These are phyloP conservation scores for Wickerhamomyces strasburgensis DNA, from an alignment of 805 yeast genomes.

Conservation along the genomic window DNA sequence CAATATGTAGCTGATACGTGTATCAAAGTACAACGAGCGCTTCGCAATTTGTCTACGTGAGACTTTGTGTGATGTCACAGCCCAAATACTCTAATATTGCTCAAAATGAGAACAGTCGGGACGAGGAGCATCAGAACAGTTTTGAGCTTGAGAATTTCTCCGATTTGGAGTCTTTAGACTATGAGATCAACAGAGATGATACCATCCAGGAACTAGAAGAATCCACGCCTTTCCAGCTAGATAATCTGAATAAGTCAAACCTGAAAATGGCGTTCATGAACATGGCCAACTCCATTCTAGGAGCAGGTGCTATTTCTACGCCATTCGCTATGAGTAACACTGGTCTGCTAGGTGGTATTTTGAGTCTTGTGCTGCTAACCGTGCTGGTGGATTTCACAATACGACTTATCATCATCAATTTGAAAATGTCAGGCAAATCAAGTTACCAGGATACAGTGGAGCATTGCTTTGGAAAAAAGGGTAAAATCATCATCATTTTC, in stretches of 20 bases:
- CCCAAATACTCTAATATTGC: slow-evolving; percentile 12
- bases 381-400: slow-evolving; percentile 85
- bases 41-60: too few relatives aligned
- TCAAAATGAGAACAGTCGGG: neutral
- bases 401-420: slow-evolving; percentile 72
- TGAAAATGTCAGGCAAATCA: slow-evolving; percentile 68
- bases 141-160: slow-evolving; percentile 21
- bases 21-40: too few relatives aligned
- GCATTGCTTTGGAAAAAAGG: slow-evolving; percentile 70
- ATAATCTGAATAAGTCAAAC: slow-evolving; percentile 33
- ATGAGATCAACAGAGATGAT: slow-evolving; percentile 8
- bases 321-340: slow-evolving; percentile 82
- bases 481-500: slow-evolving; percentile 59
- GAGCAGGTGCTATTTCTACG: slow-evolving; percentile 94
- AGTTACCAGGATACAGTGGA: slow-evolving; percentile 85
- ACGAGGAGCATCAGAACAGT: slow-evolving; percentile 7
- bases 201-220: neutral
- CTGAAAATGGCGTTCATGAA: slow-evolving; percentile 92
- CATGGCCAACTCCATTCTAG: slow-evolving; percentile 92
- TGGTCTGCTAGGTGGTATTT: slow-evolving; percentile 70
- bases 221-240: slow-evolving; percentile 4
- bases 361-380: slow-evolving; percentile 57
- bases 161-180: slow-evolving; percentile 23
- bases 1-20: too few relatives aligned
- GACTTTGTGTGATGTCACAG: slow-evolving; percentile 6